These are phyloP conservation scores for Dryas octopetala DNA, from an alignment of 306 rosid species.

Conservation along the genomic window DNA sequence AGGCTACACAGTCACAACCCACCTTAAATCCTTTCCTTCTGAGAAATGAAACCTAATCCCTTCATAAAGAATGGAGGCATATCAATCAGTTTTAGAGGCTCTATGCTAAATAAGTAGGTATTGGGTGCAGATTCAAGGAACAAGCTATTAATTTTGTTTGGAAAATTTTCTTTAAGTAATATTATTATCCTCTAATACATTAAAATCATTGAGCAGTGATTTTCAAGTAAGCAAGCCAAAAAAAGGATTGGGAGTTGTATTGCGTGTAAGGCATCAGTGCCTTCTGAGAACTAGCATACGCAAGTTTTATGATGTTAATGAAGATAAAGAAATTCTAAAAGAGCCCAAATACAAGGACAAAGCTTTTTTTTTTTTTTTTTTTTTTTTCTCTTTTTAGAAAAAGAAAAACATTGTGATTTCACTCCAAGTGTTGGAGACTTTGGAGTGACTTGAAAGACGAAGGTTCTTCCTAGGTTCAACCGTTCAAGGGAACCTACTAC, in stretches of 20 bases:
- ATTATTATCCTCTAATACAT: not conserved
- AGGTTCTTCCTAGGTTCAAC: not conserved
- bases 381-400: no score
- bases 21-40: no score
- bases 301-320: slow-evolving; percentile 7
- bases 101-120: not conserved
- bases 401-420: no score
- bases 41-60: no score
- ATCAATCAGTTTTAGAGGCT: no score
- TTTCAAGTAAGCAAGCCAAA: not conserved
- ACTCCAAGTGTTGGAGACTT: slow-evolving; percentile 17
- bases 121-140: not conserved
- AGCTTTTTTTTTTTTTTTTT: not conserved
- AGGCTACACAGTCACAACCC: not conserved
- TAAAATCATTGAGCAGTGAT: not conserved
- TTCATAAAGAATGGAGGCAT: no score
- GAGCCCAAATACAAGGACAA: not conserved
- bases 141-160: not conserved
- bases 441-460: slow-evolving; percentile 27
- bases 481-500: no score
- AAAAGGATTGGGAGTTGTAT: not conserved
- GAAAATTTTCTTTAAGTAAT: no score
- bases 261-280: slow-evolving; percentile 49
- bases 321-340: slow-evolving; percentile 7
- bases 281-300: slow-evolving; percentile 26